Percentiles rank a stretch among this genome's conserved stretches.
phyloP scores from a whole-genome alignment of 441 rosid genomes.

The Syzygium malaccense region DNA sequence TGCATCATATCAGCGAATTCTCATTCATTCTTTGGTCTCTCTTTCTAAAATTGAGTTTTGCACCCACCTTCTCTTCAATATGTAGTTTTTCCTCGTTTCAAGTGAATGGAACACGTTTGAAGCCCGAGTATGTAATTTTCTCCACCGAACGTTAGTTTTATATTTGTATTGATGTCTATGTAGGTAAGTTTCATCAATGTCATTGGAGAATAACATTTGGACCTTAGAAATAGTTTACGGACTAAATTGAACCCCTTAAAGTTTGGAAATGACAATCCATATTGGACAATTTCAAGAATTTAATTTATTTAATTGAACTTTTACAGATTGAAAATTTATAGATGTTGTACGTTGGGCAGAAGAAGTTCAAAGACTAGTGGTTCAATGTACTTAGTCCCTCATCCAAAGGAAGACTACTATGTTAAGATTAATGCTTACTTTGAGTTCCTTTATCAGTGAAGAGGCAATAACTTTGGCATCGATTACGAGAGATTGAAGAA shows the following conservation, averaged over 20 bases:
- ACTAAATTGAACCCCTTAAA: background rate
- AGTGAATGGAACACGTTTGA: background rate
- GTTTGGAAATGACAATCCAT: background rate
- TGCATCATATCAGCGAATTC: background rate
- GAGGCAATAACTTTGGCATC: background rate
- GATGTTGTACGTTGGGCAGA: background rate
- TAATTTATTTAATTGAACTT: background rate
- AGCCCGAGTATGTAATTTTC: background rate
- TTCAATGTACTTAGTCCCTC: background rate
- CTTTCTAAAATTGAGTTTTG: background rate
- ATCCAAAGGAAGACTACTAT: background rate
- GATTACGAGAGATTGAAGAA: background rate
- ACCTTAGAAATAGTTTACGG: background rate
- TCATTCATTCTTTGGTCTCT: too few relatives aligned
- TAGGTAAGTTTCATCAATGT: background rate
- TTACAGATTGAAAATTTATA: background rate
- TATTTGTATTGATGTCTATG: background rate
- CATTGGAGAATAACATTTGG: background rate
- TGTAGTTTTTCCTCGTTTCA: background rate
- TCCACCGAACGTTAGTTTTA: background rate
- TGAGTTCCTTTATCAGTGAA: background rate
- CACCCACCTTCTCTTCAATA: background rate
- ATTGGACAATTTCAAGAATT: background rate
- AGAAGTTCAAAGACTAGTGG: background rate
- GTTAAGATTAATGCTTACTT: background rate